Evolutionary conservation across 2,329 filamentous ascomycete genomes (phyloP).

Genomic region (Aspergillus novofumigatus): DNA sequence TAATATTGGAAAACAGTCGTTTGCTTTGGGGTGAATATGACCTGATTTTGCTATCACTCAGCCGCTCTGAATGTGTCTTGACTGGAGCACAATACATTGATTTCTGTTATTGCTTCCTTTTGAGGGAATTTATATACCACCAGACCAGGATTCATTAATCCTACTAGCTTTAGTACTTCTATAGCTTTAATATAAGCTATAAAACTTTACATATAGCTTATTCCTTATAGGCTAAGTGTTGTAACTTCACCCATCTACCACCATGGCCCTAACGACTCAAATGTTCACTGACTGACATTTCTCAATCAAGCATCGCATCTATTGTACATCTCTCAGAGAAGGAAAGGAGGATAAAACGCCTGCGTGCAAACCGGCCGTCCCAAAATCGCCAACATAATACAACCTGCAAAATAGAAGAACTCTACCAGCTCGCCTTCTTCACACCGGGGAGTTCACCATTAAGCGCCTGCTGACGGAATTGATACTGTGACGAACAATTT

Average conservation of each 20-base stretch:
- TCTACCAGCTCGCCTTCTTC: conserved; percentile 92
- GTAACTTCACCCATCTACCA: neutral
- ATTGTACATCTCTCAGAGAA: conserved; percentile 13
- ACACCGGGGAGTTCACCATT: conserved; percentile 85
- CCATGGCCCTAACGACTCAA: neutral
- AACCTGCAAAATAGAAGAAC: conserved; percentile 4
- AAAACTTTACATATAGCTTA: too few species aligned
- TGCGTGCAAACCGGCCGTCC: conserved; percentile 18
- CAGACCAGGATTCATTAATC: too few species aligned
- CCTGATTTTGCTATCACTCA: neutral
- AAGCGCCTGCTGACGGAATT: conserved; percentile 87
- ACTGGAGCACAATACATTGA: neutral
- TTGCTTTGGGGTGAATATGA: neutral
- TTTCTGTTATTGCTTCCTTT: neutral
- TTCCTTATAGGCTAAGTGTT: too few species aligned
- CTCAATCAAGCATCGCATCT: neutral
- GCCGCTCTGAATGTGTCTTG: neutral
- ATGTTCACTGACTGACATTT: neutral
- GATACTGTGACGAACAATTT: conserved; percentile 59
- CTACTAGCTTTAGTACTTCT: too few species aligned
- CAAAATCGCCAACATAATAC: conserved; percentile 14
- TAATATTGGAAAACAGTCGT: neutral
- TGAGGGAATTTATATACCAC: neutral
- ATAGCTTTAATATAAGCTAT: too few species aligned
- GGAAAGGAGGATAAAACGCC: conserved; percentile 22